Conservation (phyloP, 2,329 filamentous ascomycete species). For the Apiospora sp. region DNA sequence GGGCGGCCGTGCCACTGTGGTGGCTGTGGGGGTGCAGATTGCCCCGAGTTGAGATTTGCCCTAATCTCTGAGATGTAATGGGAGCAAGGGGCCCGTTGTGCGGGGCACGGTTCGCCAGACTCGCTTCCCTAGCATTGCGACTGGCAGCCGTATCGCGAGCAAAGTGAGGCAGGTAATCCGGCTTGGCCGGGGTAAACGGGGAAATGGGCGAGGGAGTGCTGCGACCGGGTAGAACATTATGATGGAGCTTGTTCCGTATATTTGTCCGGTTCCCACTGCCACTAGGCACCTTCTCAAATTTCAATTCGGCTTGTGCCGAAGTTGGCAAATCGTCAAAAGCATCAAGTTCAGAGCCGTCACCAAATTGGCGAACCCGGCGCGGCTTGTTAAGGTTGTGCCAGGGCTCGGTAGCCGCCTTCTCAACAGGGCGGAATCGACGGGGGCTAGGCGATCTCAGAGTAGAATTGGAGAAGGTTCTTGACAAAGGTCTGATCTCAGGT, state of each 20-base stretch:
- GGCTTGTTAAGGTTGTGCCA: conserved; percentile 79
- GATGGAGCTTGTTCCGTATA: conserved; percentile 63
- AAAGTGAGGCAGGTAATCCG: conserved; percentile 66
- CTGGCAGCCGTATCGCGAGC: conserved; percentile 72
- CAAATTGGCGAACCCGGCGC: conserved; percentile 75
- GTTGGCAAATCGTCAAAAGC: conserved; percentile 95
- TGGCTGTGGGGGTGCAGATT: conserved; percentile 52
- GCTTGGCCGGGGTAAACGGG: conserved; percentile 65
- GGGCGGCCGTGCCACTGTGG: conserved; percentile 49
- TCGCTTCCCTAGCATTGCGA: conserved; percentile 69
- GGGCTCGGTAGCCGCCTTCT: conserved; percentile 53
- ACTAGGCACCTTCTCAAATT: conserved; percentile 81
- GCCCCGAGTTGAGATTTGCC: conserved; percentile 59
- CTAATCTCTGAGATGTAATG: conserved; percentile 62
- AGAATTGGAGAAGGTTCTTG: conserved; percentile 65
- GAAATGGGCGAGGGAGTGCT: conserved; percentile 61
- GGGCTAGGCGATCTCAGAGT: conserved; percentile 69
- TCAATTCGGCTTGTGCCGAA: conserved; percentile 80
- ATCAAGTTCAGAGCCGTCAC: conserved; percentile 91
- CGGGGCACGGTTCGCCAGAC: conserved; percentile 65
- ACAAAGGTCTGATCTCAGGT: conserved; percentile 64
- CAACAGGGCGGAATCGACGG: conserved; percentile 52
- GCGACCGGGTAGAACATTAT: conserved; percentile 63
- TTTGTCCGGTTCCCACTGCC: conserved; percentile 72
- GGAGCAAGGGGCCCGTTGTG: conserved; percentile 62